These are phyloP conservation scores for Astrothelium subdiscretum DNA, from an alignment of 495 filamentous ascomycete species.

Conservation along the genomic window DNA sequence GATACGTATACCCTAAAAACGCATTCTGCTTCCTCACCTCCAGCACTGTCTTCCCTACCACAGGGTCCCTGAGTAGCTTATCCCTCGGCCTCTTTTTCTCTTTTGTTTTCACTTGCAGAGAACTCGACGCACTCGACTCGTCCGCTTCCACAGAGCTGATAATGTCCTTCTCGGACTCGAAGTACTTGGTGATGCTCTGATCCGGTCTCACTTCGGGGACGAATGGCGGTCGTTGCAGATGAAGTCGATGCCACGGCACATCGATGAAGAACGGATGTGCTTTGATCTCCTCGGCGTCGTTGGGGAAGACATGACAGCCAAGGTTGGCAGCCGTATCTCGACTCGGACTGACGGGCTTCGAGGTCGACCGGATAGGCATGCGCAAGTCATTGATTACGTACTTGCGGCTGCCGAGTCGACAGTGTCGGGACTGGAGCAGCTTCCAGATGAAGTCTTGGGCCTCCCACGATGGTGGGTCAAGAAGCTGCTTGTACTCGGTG, in stretches of 20 bases:
- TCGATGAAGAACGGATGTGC: slow-evolving; percentile 32
- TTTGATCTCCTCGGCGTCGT: slow-evolving; percentile 35
- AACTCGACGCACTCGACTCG: neutral
- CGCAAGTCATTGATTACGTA: slow-evolving; percentile 55
- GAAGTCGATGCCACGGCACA: slow-evolving; percentile 33
- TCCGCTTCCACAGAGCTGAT: slow-evolving; percentile 23
- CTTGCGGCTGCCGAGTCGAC: slow-evolving; percentile 57
- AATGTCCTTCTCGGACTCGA: slow-evolving; percentile 67
- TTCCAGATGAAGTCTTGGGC: slow-evolving; percentile 63
- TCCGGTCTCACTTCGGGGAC: slow-evolving; percentile 55
- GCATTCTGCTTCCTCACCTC: slow-evolving; percentile 69
- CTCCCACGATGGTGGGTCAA: slow-evolving; percentile 43
- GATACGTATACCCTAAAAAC: slow-evolving; percentile 86
- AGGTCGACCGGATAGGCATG: slow-evolving; percentile 10
- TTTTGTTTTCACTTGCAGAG: slow-evolving; percentile 24
- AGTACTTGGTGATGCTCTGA: slow-evolving; percentile 76
- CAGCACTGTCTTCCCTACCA: slow-evolving; percentile 50
- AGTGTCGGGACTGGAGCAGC: slow-evolving; percentile 47
- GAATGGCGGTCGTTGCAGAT: slow-evolving; percentile 59
- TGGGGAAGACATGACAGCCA: slow-evolving; percentile 57
- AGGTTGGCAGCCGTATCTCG: neutral
- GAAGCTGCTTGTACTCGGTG: slow-evolving; percentile 22
- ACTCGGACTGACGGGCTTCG: neutral
- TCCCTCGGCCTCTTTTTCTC: slow-evolving; percentile 67
- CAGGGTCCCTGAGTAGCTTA: slow-evolving; percentile 60